These are phyloP conservation scores for Eimeria sp. DNA, from an alignment of 169 alveolate genomes.

Conservation along the genomic window DNA sequence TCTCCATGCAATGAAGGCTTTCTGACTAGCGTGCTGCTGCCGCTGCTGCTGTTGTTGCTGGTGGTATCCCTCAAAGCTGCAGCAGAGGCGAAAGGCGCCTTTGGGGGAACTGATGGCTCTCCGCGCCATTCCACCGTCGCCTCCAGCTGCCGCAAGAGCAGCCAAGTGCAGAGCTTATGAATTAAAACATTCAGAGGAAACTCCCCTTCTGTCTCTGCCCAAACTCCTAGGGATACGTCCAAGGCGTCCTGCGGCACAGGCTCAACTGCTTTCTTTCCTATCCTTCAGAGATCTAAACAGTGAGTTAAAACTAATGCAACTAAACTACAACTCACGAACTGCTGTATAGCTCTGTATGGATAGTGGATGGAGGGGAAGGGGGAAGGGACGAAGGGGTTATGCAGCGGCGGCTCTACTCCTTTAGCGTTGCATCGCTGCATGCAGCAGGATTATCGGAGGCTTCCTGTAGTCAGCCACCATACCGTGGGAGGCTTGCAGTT, in stretches of 20 bases:
- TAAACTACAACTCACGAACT: neutral
- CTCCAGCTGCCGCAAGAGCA: neutral
- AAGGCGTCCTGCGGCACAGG: neutral
- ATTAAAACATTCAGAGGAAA: neutral
- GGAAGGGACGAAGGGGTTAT: neutral
- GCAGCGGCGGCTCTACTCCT: neutral
- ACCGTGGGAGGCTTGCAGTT: neutral
- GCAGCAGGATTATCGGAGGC: neutral
- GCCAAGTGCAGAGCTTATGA: neutral
- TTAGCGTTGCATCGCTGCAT: neutral
- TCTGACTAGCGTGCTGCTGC: neutral
- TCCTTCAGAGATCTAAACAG: neutral
- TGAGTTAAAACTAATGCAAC: neutral
- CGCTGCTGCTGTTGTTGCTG: neutral
- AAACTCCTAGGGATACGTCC: neutral
- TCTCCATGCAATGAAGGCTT: neutral
- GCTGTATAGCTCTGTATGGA: neutral
- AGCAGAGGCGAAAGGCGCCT: neutral
- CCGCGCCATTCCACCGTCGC: neutral
- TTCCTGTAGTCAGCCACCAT: neutral
- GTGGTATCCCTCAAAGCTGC: no score
- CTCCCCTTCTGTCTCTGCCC: constrained; percentile 56
- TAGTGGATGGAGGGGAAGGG: neutral
- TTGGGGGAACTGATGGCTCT: neutral
- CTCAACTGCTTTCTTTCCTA: neutral